Evolutionary conservation across 164 flowering plant species (phyloP), one percentile per base, ranked within the genome.

Genomic region (Aristolochia contorta): DNA sequence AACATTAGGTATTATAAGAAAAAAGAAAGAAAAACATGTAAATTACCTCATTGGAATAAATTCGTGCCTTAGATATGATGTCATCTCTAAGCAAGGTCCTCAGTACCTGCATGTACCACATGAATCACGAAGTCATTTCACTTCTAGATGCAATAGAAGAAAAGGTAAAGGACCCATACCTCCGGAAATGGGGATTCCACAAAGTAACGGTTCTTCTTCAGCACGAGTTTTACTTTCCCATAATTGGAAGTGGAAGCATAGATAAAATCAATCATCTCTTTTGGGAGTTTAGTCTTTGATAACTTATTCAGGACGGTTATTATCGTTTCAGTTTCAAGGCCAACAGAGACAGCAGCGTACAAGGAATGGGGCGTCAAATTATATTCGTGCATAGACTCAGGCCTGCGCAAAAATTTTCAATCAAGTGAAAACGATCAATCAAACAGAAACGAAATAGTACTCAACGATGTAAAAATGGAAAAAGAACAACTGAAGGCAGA

Each of bases 301-400:
- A 85, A 66, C 69, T 85, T 85, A 64, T 75, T 75, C 74, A 85
- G 58, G 48, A 85, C 92, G 57, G 73, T 61, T 3, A 85, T 67
- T 1, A 94, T 79, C 1, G 99, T 94, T 60, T 88, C 92, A 0
- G 96, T 94, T 57, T 94, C 97, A 8, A 94, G 84, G 23, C 99
- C 99, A 62, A 94, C 99, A 0, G 99, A 94, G 19, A 94, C 99
- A 1, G 96, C 96, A 15, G 96, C 98, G 68, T 92, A 92, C 57
- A 92, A 67, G 0, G 96, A 92, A 69, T 90, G 94, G 0, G 93
- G 96, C 10, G 94, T 87, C 74, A 92, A 70, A 64, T 86, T 87
- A 71, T 86, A 89, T 71, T 86, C 96, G 48, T 89, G 93, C 96
- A 87, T 87, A 10, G 88, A 84, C 64, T 92, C 96, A 0, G 96